Conservation (phyloP, 139 green algal genomes). For the Picochlorum sp. region DNA sequence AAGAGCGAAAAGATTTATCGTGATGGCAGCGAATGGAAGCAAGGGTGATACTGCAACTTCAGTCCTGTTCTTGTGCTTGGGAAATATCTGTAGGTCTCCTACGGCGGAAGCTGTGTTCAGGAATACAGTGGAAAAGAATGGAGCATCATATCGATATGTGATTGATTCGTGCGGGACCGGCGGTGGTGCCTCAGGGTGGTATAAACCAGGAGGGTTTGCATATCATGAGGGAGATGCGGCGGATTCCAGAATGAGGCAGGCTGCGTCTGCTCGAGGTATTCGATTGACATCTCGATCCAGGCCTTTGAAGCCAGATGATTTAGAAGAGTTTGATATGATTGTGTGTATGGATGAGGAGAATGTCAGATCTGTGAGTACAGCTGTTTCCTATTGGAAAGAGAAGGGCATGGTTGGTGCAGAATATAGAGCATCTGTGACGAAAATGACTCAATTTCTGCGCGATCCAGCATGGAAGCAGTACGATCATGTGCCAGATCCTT, state of each 20-base stretch:
- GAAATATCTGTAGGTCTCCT: constrained; percentile 91
- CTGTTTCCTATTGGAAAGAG: constrained; percentile 22
- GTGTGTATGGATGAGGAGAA: constrained; percentile 87
- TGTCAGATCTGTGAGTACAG: constrained; percentile 40
- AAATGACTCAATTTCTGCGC: constrained; percentile 55
- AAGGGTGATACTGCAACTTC: not conserved
- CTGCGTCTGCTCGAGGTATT: constrained; percentile 58
- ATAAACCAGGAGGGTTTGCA: constrained; percentile 39
- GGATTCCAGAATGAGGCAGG: constrained; percentile 74
- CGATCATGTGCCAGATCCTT: constrained; percentile 78
- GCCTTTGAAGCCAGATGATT: constrained; percentile 72
- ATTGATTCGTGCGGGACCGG: constrained; percentile 94
- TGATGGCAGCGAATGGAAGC: too few relatives aligned
- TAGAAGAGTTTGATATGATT: constrained; percentile 77
- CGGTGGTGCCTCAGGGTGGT: constrained; percentile 50
- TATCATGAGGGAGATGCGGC: constrained; percentile 79
- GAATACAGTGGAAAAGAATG: constrained; percentile 58
- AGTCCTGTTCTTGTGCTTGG: constrained; percentile 79
- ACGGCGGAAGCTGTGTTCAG: constrained; percentile 88
- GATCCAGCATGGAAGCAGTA: constrained; percentile 20
- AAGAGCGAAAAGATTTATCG: too few relatives aligned
- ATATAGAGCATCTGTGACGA: constrained; percentile 16
- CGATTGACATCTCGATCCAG: constrained; percentile 74
- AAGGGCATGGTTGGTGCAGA: constrained; percentile 15
- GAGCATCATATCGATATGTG: constrained; percentile 55